These are phyloP conservation scores for Warburgia ugandensis DNA, from an alignment of 164 flowering plant genomes.

Conservation along the genomic window DNA sequence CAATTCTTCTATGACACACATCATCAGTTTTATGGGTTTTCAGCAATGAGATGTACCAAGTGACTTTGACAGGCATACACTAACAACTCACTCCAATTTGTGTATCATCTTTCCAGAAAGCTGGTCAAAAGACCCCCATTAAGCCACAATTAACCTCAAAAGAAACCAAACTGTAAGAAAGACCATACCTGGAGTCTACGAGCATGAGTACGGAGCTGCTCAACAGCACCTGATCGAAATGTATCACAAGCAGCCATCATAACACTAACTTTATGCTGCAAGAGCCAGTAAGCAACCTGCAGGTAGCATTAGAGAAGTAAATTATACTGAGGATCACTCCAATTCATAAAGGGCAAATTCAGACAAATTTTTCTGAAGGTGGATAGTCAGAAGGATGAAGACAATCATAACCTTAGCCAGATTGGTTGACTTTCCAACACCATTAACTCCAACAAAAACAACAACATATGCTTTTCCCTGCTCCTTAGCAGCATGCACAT, in stretches of 20 bases:
- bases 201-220: conserved; percentile 96
- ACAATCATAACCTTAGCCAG: conserved; percentile 94
- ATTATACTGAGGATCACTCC: too few relatives aligned
- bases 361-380: too few relatives aligned
- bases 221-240: conserved; percentile 96
- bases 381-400: too few relatives aligned
- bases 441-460: conserved; percentile 98
- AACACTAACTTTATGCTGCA: conserved; percentile 80
- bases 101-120: too few relatives aligned
- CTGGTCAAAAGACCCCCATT: too few relatives aligned
- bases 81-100: too few relatives aligned
- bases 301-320: too few relatives aligned
- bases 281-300: conserved; percentile 99
- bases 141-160: background rate
- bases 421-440: conserved; percentile 97
- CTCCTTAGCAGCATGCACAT: conserved; percentile 91
- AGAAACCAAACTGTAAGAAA: background rate
- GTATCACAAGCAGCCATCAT: conserved; percentile 99
- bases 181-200: conserved; percentile 81
- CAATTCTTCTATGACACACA: too few relatives aligned
- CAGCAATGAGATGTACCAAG: too few relatives aligned
- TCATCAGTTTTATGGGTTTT: too few relatives aligned
- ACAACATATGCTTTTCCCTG: conserved; percentile 90
- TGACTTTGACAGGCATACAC: too few relatives aligned
- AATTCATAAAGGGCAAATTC: too few relatives aligned